Conservation (phyloP, 768 basidiomycete species). For the Collybia sp. region DNA sequence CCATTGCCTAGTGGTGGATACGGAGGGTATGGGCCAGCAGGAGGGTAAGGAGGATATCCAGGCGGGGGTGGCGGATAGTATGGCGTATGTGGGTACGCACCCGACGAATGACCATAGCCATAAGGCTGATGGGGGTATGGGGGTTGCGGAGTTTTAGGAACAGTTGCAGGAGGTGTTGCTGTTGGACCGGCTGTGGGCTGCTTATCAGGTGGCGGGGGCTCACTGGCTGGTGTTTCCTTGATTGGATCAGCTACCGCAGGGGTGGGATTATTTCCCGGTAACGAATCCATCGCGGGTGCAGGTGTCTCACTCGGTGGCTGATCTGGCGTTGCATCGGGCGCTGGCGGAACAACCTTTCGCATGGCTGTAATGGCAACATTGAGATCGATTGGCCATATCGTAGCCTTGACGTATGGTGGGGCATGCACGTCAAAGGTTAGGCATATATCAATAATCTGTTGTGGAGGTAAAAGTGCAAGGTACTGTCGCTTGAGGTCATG, state of each 20-base stretch:
- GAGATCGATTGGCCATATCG: conserved; percentile 74
- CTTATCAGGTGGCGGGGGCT: conserved; percentile 19
- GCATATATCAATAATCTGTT: conserved; percentile 78
- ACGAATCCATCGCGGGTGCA: conserved; percentile 13
- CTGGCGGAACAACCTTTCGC: conserved; percentile 24
- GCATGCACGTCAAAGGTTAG: conserved; percentile 67
- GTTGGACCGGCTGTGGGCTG: conserved; percentile 14
- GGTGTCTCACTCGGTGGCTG: conserved; percentile 6
- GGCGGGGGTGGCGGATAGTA: conserved; percentile 52
- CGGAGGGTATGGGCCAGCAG: conserved; percentile 18
- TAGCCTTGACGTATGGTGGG: conserved; percentile 54
- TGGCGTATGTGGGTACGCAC: conserved; percentile 62
- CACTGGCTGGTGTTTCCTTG: conserved; percentile 9
- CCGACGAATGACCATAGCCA: conserved; percentile 40
- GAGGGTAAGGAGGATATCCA: conserved; percentile 37
- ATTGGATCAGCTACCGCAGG: conserved; percentile 10
- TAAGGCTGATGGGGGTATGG: conserved; percentile 54
- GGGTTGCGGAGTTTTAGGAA: conserved; percentile 16
- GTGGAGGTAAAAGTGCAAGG: conserved; percentile 58
- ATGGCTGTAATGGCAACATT: conserved; percentile 57
- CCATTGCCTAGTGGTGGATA: conserved; percentile 39
- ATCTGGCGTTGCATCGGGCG: conserved; percentile 12
- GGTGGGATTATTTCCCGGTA: conserved; percentile 9
- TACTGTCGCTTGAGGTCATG: conserved; percentile 70
- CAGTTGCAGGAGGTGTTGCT: conserved; percentile 9